Evolutionary conservation across 2,329 filamentous ascomycete genomes (phyloP).

Genomic region (Emergomyces pasteurianus): DNA sequence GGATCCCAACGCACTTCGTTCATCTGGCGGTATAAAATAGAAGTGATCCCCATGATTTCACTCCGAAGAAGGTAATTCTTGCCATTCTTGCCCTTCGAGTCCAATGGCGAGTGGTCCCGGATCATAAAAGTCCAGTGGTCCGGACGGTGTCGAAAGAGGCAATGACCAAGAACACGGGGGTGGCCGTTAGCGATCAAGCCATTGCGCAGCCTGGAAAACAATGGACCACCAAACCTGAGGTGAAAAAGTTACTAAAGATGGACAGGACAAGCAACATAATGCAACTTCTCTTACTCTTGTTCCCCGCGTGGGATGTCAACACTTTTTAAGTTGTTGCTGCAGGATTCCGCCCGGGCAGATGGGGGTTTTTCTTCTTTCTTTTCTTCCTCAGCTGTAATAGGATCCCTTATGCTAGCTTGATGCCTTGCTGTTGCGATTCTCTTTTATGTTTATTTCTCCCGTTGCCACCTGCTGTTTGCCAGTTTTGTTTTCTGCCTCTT

Average conservation of each 20-base stretch:
- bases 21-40: constrained; percentile 2
- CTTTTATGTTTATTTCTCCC: too few relatives aligned
- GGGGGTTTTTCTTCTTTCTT: too few relatives aligned
- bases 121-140: constrained; percentile 3
- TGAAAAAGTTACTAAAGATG: background rate
- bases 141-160: background rate
- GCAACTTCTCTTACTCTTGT: too few relatives aligned
- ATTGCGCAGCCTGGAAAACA: background rate
- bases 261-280: background rate
- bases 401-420: too few relatives aligned
- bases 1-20: background rate
- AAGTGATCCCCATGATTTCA: constrained; percentile 2
- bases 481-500: too few relatives aligned
- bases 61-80: constrained; percentile 1
- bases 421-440: too few relatives aligned
- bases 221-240: constrained; percentile 1
- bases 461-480: too few relatives aligned
- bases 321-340: too few relatives aligned
- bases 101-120: constrained; percentile 3
- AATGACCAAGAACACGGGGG: constrained; percentile 1
- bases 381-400: too few relatives aligned
- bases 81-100: background rate
- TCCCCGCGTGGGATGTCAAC: too few relatives aligned
- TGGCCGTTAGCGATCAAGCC: background rate
- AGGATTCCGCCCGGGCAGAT: too few relatives aligned